phyloP scores from a whole-genome alignment of 2,329 filamentous ascomycete species.

The Cytospora paraplurivora region DNA sequence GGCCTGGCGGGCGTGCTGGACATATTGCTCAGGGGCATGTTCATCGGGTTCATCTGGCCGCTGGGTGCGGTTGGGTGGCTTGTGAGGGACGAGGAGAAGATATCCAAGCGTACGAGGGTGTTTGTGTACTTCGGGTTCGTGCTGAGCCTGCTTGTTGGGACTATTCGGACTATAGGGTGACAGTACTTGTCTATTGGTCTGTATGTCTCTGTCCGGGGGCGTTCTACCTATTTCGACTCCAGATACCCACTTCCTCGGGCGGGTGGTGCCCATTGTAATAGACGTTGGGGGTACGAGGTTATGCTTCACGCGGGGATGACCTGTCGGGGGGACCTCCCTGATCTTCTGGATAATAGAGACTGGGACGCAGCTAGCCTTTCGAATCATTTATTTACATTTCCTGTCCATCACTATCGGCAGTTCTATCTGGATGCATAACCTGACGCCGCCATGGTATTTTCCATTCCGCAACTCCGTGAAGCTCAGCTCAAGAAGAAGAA shows the following conservation, averaged over 20 bases:
- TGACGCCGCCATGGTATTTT: conserved; percentile 27
- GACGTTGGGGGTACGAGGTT: background rate
- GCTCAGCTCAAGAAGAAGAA: background rate
- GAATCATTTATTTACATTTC: conserved; percentile 5
- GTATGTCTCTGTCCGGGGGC: background rate
- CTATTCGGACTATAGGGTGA: conserved; percentile 52
- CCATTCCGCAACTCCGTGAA: conserved; percentile 12
- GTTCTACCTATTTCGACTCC: background rate
- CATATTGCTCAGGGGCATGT: conserved; percentile 82
- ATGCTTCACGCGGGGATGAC: background rate
- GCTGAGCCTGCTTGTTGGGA: conserved; percentile 76
- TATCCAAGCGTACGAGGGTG: conserved; percentile 79
- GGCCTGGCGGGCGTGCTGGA: conserved; percentile 66
- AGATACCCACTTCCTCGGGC: background rate
- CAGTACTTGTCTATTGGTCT: no score
- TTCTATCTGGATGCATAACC: conserved; percentile 7
- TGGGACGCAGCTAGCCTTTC: background rate
- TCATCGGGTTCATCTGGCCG: conserved; percentile 95
- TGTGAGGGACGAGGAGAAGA: conserved; percentile 83
- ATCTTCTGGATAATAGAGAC: background rate
- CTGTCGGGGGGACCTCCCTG: background rate
- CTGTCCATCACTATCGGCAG: conserved; percentile 4
- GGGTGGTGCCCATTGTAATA: background rate
- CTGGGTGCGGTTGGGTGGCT: conserved; percentile 84
- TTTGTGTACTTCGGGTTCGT: conserved; percentile 84